A percentile compares a stretch with the other conserved stretches of the same genome.
Conservation (phyloP, 2,329 filamentous ascomycete species). For the Fusarium ramigenum region DNA sequence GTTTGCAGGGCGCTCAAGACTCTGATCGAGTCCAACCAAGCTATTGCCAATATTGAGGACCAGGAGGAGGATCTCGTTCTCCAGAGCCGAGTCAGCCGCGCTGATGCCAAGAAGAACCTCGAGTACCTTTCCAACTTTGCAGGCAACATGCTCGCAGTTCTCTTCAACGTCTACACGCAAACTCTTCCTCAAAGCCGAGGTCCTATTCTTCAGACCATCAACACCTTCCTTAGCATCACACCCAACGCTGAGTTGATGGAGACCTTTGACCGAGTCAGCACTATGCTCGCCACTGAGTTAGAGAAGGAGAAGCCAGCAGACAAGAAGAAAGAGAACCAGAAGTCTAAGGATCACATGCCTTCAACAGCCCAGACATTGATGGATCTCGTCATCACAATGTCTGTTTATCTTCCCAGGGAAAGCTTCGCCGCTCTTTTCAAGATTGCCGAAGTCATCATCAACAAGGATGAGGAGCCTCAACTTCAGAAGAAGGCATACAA, state of each 20-base stretch:
- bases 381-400: constrained; percentile 96
- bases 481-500: constrained; percentile 99
- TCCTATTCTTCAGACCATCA: constrained; percentile 92
- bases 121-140: constrained; percentile 82
- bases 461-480: constrained; percentile 85
- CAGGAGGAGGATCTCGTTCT: constrained; percentile 77
- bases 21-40: constrained; percentile 90
- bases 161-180: constrained; percentile 99
- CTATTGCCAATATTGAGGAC: constrained; percentile 74
- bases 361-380: constrained; percentile 94
- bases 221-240: constrained; percentile 91
- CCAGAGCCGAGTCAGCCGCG: constrained; percentile 81
- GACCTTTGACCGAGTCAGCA: constrained; percentile 87
- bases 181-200: constrained; percentile 92
- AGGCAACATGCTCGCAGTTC: constrained; percentile 88
- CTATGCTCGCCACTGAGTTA: constrained; percentile 81
- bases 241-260: constrained; percentile 80
- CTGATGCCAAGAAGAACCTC: constrained; percentile 80
- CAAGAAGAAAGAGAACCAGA: constrained; percentile 71
- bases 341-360: constrained; percentile 78
- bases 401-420: constrained; percentile 87
- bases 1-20: constrained; percentile 88
- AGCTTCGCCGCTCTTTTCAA: constrained; percentile 88
- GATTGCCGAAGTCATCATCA: constrained; percentile 84
- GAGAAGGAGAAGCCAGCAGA: constrained; percentile 57